These are phyloP conservation scores for Auriculariales sp. DNA, from an alignment of 768 basidiomycete genomes.

Conservation along the genomic window DNA sequence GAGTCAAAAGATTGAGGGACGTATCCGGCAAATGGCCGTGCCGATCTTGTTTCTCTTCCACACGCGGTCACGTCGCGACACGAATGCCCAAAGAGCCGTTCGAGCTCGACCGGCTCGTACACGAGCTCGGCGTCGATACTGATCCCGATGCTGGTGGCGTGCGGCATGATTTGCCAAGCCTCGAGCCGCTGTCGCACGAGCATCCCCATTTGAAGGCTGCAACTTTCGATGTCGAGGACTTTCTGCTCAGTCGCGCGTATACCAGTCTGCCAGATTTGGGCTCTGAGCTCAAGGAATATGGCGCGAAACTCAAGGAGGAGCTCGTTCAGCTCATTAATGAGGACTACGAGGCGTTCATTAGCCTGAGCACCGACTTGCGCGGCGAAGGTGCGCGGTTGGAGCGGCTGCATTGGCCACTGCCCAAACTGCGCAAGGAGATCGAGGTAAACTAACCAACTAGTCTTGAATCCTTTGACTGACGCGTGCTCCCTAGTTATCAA, in stretches of 20 bases:
- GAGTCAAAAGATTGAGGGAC: too few relatives aligned
- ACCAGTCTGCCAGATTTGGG: slow-evolving; percentile 81
- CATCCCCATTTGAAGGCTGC: slow-evolving; percentile 57
- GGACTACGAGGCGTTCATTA: slow-evolving; percentile 97
- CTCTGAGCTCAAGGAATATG: slow-evolving; percentile 74
- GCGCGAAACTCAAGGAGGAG: slow-evolving; percentile 76
- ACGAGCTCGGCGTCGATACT: slow-evolving; percentile 52
- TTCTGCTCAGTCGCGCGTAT: slow-evolving; percentile 74
- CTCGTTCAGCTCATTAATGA: slow-evolving; percentile 92
- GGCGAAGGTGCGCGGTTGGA: slow-evolving; percentile 68
- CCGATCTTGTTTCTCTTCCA: too few relatives aligned
- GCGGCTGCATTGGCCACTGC: slow-evolving; percentile 53
- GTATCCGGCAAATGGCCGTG: too few relatives aligned
- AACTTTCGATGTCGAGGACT: slow-evolving; percentile 69
- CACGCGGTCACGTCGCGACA: neutral
- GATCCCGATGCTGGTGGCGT: neutral
- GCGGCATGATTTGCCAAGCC: slow-evolving; percentile 16
- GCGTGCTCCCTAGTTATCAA: slow-evolving; percentile 9
- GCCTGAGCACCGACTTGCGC: slow-evolving; percentile 80
- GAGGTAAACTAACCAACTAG: slow-evolving; percentile 31
- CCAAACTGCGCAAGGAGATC: slow-evolving; percentile 46
- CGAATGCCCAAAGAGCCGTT: slow-evolving; percentile 33
- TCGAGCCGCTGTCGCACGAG: slow-evolving; percentile 60
- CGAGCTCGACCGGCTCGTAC: slow-evolving; percentile 55
- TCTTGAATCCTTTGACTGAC: slow-evolving; percentile 5